phyloP scores from a whole-genome alignment of 2,329 filamentous ascomycete species.

The Ilyonectria sp. region DNA sequence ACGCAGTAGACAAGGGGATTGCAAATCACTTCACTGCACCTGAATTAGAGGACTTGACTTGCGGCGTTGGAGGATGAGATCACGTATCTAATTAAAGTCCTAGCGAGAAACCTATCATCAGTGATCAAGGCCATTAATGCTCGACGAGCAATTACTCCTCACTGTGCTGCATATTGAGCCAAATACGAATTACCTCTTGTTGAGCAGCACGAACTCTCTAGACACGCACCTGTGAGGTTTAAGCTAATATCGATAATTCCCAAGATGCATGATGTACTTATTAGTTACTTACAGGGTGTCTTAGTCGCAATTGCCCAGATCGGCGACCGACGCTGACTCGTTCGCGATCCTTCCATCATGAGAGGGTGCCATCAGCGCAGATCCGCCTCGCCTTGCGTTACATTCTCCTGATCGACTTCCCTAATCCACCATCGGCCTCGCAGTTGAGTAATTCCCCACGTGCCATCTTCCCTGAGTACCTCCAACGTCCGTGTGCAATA shows the following conservation, averaged over 20 bases:
- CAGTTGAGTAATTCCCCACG: slow-evolving; percentile 33
- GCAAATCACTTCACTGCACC: too few relatives aligned
- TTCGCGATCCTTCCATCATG: neutral
- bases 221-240: neutral
- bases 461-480: slow-evolving; percentile 27
- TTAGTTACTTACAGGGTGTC: neutral
- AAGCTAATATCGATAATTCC: neutral
- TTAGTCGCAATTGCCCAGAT: neutral
- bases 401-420: slow-evolving; percentile 9
- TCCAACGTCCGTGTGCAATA: slow-evolving; percentile 5
- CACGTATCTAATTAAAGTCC: too few relatives aligned
- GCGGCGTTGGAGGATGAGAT: too few relatives aligned
- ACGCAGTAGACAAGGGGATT: too few relatives aligned
- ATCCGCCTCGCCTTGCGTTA: neutral
- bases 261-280: neutral
- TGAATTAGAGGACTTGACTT: too few relatives aligned
- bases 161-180: too few relatives aligned
- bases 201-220: neutral
- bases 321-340: neutral
- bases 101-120: too few relatives aligned
- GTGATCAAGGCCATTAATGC: neutral
- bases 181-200: too few relatives aligned
- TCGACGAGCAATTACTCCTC: too few relatives aligned
- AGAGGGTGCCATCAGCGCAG: neutral
- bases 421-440: slow-evolving; percentile 7